Base-by-base conservation (phyloP, 352 stramenopile genomes). In the Thalassiosira mediterranea region DNA sequence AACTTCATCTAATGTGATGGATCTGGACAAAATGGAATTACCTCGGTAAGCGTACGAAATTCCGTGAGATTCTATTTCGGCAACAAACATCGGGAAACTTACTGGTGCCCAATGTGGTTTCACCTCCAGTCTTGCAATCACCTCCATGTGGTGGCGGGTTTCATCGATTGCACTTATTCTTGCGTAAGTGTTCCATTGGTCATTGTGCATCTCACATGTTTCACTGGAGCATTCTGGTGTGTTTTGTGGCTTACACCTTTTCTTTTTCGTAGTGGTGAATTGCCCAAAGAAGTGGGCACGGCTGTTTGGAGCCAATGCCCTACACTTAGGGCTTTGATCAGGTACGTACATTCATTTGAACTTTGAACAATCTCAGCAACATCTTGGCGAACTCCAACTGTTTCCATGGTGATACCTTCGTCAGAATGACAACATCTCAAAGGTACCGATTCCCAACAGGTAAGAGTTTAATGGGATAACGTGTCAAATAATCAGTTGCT, bases 361-460 rank as follows among this genome's bases (percentile, higher is more conserved):
- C n/a, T n/a, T n/a, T n/a, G n/a, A n/a, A n/a, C n/a, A n/a, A n/a
- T n/a, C n/a, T n/a, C n/a, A n/a, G n/a, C n/a, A n/a, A n/a, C n/a
- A n/a, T n/a, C n/a, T n/a, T n/a, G n/a, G n/a, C n/a, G n/a, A n/a
- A n/a, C n/a, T n/a, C n/a, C n/a, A n/a, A n/a, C n/a, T n/a, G n/a
- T n/a, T n/a, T n/a, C n/a, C n/a, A n/a, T n/a, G n/a, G n/a, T n/a
- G n/a, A n/a, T n/a, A n/a, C n/a, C n/a, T n/a, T n/a, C n/a, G n/a
- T n/a, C 29, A 19, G 32, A 62, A 91, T 91, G 86, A 76, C 88
- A n/a, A 88, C 79, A 44, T 81, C 77, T 17, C 66, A 81, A 64
- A 72, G 80, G 29, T 91, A 88, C 80, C 65, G 86, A 28, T 91
- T 90, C 76, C 86, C 86, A n/a, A 91, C 86, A 10, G n/a, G n/a